phyloP scores from a whole-genome alignment of 305 asterid species.

The Fraxinus xanthoxyloides region DNA sequence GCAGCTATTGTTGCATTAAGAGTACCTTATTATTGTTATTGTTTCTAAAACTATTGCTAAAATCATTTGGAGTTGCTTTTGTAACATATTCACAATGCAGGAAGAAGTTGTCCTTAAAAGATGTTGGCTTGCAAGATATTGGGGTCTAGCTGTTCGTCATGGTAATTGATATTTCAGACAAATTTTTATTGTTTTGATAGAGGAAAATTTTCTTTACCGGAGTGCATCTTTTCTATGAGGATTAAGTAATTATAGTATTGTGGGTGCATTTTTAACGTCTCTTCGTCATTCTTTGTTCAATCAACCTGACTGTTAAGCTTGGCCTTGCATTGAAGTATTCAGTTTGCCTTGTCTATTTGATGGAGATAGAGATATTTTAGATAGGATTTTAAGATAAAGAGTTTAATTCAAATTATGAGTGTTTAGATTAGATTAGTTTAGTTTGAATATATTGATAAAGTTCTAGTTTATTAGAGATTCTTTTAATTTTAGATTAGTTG shows the following conservation, averaged over 20 bases:
- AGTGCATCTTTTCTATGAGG: background rate
- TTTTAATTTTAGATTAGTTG: background rate
- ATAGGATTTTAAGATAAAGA: background rate
- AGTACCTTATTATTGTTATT: background rate
- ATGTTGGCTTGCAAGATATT: slow-evolving; percentile 98
- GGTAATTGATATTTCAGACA: slow-evolving; percentile 47
- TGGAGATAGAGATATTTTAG: background rate
- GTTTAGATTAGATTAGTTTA: background rate
- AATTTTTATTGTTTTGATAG: slow-evolving; percentile 16
- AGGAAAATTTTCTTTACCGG: background rate
- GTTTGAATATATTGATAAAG: background rate
- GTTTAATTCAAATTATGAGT: background rate
- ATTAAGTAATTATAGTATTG: background rate
- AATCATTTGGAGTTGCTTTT: slow-evolving; percentile 17
- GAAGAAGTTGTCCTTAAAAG: slow-evolving; percentile 98
- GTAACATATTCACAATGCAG: slow-evolving; percentile 45
- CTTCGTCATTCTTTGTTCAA: background rate
- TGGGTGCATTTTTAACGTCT: background rate
- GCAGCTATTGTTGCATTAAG: slow-evolving; percentile 27
- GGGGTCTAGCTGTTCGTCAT: slow-evolving; percentile 88
- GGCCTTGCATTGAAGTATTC: slow-evolving; percentile 5
- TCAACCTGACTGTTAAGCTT: slow-evolving; percentile 4
- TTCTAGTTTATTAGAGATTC: background rate
- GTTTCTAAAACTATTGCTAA: background rate
- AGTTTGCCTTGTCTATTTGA: slow-evolving; percentile 1